A percentile compares a stretch with the other conserved stretches of the same genome.
These are phyloP conservation scores for Paraphaeosphaeria sporulosa DNA, from an alignment of 2,329 filamentous ascomycete species.

Conservation along the genomic window DNA sequence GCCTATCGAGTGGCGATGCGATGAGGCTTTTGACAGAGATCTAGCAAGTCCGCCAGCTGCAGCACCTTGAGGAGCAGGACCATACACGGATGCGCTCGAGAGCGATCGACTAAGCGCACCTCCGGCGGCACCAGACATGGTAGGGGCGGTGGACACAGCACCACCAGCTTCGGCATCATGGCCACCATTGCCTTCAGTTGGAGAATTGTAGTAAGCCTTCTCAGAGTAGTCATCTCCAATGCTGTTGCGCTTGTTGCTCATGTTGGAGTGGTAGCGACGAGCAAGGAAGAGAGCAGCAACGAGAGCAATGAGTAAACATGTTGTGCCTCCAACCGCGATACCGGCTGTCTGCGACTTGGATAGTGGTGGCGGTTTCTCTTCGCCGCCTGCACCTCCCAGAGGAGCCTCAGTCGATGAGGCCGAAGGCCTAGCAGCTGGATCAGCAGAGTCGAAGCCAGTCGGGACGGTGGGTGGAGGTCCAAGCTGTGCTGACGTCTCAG, in stretches of 20 bases:
- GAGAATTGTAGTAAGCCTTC: conserved; percentile 44
- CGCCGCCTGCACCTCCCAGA: conserved; percentile 15
- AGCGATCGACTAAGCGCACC: conserved; percentile 1
- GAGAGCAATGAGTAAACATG: conserved; percentile 42
- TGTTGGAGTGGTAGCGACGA: conserved; percentile 38
- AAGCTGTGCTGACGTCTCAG: conserved; percentile 8
- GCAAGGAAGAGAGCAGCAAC: conserved; percentile 43
- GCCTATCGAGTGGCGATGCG: conserved; percentile 15
- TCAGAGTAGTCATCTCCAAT: conserved; percentile 40
- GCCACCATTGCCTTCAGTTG: conserved; percentile 17
- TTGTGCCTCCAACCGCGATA: conserved; percentile 44
- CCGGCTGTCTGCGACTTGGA: conserved; percentile 44
- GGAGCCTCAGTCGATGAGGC: conserved; percentile 20
- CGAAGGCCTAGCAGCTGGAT: conserved; percentile 12
- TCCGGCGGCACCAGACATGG: conserved; percentile 34
- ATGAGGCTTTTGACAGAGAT: conserved; percentile 20
- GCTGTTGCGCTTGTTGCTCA: conserved; percentile 29
- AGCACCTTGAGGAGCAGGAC: conserved; percentile 2
- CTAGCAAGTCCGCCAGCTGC: conserved; percentile 16
- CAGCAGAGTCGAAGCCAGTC: conserved; percentile 12
- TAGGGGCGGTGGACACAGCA: conserved; percentile 28
- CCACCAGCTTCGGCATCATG: conserved; percentile 26
- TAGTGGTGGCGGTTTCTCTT: conserved; percentile 28
- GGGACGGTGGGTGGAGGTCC: conserved; percentile 10
- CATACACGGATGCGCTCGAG: conserved; percentile 5